phyloP scores from a whole-genome alignment of 805 yeast species.

The Candida railenensis region DNA sequence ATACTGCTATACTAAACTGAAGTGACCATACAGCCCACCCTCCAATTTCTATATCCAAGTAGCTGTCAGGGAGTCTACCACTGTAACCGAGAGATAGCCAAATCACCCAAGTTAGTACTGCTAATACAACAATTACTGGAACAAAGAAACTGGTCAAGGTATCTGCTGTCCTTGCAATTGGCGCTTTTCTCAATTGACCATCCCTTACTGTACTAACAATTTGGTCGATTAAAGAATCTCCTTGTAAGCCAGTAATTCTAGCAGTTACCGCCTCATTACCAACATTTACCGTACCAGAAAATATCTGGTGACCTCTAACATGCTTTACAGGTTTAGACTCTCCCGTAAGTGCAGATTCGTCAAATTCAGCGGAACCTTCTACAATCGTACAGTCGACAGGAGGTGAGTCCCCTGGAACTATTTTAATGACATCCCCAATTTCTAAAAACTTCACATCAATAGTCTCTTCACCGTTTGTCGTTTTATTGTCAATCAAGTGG shows the following conservation, averaged over 20 bases:
- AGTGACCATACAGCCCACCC: constrained; percentile 80
- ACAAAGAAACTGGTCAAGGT: constrained; percentile 68
- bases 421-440: constrained; percentile 47
- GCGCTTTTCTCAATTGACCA: constrained; percentile 72
- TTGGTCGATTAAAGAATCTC: constrained; percentile 66
- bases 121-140: constrained; percentile 61
- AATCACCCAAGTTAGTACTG: constrained; percentile 63
- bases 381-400: constrained; percentile 55
- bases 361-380: constrained; percentile 50
- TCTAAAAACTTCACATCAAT: constrained; percentile 46
- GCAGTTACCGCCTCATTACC: constrained; percentile 57
- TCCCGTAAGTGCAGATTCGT: constrained; percentile 63
- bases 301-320: constrained; percentile 60
- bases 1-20: constrained; percentile 74
- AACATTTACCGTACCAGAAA: constrained; percentile 68
- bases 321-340: constrained; percentile 61
- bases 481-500: constrained; percentile 27
- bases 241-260: constrained; percentile 55
- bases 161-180: constrained; percentile 72
- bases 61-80: constrained; percentile 51
- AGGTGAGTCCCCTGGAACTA: constrained; percentile 59
- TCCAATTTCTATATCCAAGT: constrained; percentile 64
- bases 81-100: constrained; percentile 62
- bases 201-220: constrained; percentile 69
- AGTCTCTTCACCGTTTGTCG: constrained; percentile 19